Evolutionary conservation across 2,329 filamentous ascomycete genomes (phyloP).

Genomic region (Penicillium sp.): DNA sequence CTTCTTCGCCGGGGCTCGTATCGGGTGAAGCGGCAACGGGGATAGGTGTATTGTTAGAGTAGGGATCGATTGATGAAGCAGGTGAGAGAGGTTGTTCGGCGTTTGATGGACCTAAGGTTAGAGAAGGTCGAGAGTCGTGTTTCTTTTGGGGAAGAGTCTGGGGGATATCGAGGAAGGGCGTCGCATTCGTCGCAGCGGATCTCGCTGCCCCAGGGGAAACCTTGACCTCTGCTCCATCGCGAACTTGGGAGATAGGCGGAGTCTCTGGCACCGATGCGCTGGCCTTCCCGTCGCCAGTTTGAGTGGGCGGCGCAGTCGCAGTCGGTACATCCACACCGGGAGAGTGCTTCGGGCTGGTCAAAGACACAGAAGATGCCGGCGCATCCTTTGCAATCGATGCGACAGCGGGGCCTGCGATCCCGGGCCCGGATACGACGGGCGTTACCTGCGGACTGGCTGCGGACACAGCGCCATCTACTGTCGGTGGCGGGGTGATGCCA

Average conservation of each 20-base stretch:
- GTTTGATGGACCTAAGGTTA: constrained; percentile 24
- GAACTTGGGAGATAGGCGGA: constrained; percentile 22
- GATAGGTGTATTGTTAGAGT: constrained; percentile 68
- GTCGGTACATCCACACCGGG: constrained; percentile 11
- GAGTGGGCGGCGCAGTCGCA: constrained; percentile 44
- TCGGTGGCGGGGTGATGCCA: constrained; percentile 22
- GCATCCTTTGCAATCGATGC: constrained; percentile 9
- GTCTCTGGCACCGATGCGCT: constrained; percentile 20
- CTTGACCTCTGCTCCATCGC: constrained; percentile 19
- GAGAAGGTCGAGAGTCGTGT: constrained; percentile 27
- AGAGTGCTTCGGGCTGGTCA: constrained; percentile 8
- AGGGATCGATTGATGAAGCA: constrained; percentile 63
- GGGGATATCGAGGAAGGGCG: constrained; percentile 17
- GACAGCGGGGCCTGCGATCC: constrained; percentile 5
- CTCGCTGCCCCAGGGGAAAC: constrained; percentile 21
- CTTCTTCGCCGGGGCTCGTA: constrained; percentile 68
- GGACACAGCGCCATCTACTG: constrained; percentile 15
- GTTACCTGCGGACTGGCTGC: constrained; percentile 4
- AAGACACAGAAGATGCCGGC: constrained; percentile 9
- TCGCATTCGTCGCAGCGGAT: constrained; percentile 10
- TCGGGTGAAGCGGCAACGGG: constrained; percentile 65
- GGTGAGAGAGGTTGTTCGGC: constrained; percentile 45
- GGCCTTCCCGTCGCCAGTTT: constrained; percentile 31
- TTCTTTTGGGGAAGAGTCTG: constrained; percentile 24
- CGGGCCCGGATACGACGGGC: constrained; percentile 2